Conservation (phyloP, 371 early-diverging fungal species). For the Actinomortierella wolfii region DNA sequence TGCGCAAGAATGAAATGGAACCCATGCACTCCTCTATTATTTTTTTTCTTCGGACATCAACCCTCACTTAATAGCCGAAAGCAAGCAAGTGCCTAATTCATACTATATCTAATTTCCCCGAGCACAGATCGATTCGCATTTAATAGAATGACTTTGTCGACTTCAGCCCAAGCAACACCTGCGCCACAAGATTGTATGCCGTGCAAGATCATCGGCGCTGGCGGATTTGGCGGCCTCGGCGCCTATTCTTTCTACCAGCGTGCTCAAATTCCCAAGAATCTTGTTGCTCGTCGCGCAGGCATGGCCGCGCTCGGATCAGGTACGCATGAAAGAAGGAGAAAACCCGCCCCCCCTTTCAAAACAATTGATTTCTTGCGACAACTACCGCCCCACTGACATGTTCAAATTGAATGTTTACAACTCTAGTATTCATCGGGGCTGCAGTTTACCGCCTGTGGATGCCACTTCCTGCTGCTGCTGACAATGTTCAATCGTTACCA, state of each 20-base stretch:
- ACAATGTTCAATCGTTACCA: slow-evolving; percentile 6
- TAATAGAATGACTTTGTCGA: slow-evolving; percentile 2
- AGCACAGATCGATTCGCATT: not conserved
- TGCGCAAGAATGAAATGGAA: not conserved
- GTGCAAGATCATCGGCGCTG: slow-evolving; percentile 31
- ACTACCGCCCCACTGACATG: not conserved
- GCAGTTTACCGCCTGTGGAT: slow-evolving; percentile 26
- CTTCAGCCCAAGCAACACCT: slow-evolving; percentile 8
- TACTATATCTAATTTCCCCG: not conserved
- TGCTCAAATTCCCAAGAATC: slow-evolving; percentile 24
- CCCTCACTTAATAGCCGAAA: too few relatives aligned
- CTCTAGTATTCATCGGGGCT: slow-evolving; percentile 25
- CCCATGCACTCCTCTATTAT: not conserved
- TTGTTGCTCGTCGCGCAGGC: slow-evolving; percentile 17
- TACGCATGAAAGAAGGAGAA: not conserved
- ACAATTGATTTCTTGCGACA: not conserved
- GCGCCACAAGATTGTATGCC: slow-evolving; percentile 27
- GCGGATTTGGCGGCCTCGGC: slow-evolving; percentile 36
- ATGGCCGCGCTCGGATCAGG: slow-evolving; percentile 31
- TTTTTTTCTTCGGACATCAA: not conserved
- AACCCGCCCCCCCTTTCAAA: not conserved
- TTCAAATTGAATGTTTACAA: not conserved
- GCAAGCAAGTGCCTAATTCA: too few relatives aligned
- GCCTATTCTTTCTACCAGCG: slow-evolving; percentile 36
- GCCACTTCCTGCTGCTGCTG: too few relatives aligned